These are phyloP conservation scores for Lophiostoma macrostomum DNA, from an alignment of 495 filamentous ascomycete genomes.

Conservation along the genomic window DNA sequence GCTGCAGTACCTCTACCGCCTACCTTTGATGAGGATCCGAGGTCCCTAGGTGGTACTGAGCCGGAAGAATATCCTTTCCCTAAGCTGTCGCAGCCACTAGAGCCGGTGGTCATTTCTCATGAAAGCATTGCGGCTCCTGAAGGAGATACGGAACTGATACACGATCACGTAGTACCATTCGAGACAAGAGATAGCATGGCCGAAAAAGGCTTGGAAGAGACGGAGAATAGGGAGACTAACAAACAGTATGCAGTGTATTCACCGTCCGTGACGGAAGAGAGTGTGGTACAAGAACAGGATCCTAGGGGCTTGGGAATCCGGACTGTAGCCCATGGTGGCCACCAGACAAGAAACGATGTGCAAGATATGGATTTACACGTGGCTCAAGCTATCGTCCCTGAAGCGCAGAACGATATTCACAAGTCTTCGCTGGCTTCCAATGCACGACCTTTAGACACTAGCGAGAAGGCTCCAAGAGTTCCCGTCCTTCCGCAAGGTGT, in stretches of 20 bases:
- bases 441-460: background rate
- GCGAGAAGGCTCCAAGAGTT: background rate
- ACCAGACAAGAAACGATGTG: background rate
- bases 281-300: background rate
- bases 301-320: slow-evolving; percentile 1
- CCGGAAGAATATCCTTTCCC: slow-evolving; percentile 18
- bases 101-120: background rate
- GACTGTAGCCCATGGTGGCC: background rate
- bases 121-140: background rate
- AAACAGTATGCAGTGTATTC: no score
- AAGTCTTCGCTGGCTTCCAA: no score
- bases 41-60: background rate
- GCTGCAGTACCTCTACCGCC: background rate
- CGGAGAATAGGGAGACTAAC: no score
- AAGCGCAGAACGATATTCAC: no score
- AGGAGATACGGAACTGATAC: background rate
- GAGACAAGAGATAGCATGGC: no score
- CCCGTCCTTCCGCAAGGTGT: no score
- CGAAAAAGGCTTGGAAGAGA: no score
- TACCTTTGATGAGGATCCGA: slow-evolving; percentile 9
- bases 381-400: slow-evolving; percentile 6
- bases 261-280: no score
- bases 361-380: slow-evolving; percentile 7
- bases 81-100: background rate
- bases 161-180: no score